Base-by-base conservation (phyloP, 1,139 yeast species). In the Debaryomycetaceae sp. region DNA sequence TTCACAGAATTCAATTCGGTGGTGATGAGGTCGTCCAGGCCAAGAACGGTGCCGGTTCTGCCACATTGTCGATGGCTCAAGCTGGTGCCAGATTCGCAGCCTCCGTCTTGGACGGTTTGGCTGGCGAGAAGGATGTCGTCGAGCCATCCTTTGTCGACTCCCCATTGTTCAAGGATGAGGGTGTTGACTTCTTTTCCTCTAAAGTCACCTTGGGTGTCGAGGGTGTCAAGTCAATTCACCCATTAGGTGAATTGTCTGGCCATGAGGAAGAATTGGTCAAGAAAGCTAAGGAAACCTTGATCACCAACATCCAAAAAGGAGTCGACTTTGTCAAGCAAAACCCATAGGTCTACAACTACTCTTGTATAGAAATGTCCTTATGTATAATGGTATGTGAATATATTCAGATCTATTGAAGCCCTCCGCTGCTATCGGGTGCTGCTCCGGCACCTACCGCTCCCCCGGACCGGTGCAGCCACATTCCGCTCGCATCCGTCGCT, bases 21-120 rank as follows among this genome's bases (percentile, higher is more conserved):
- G 97, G 97, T 71, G 97, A 91, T 65, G 97, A 91, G 74, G 95
- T 91, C 57, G 97, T 91, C 58, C 77, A 86, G 72, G 97, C 97
- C 58, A 91, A 91, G 76, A 85, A 88, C 65, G 97, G 97, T 61
- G 83, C 85, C 52, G 97, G 97, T 47, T 87, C 96, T 43, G 96
- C 97, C 52, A 91, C 98, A 43, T 76, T 91, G 56, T 87, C 97
- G 45, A 91, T 91, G 97, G 97, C 97, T 42, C 93, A 89, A 65
- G 97, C 97, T 42, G 97, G 95, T 56, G 91, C 83, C 65, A 81
- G 86, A 66, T 81, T 88, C 56, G 78, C 90, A 45, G 80, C 80
- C 55, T 67, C 81, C 45, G 80, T 84, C 39, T 70, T 83, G 62
- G 69, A 76, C 60, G 80, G 87, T 55, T 65, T 80, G 53, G 69